Percentiles rank a stretch among this genome's conserved stretches.
These are phyloP conservation scores for Gracilariopsis chorda DNA, from an alignment of 23 red algal species.

Conservation along the genomic window DNA sequence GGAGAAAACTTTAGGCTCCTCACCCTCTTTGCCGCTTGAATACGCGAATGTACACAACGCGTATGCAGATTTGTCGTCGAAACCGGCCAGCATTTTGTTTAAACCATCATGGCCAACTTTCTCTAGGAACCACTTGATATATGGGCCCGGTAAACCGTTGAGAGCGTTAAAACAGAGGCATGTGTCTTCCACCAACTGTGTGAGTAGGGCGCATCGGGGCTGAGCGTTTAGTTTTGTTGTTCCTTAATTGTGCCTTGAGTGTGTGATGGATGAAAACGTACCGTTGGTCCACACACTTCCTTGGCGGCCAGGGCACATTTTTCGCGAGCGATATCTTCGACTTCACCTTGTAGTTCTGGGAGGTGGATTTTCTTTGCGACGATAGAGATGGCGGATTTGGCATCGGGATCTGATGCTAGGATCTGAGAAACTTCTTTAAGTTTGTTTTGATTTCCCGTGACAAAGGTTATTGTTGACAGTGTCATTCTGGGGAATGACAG, in stretches of 20 bases:
- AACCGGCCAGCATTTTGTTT: conserved; percentile 70
- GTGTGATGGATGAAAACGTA: conserved; percentile 7
- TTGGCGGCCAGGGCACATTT: conserved; percentile 73
- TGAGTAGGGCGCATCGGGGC: background rate
- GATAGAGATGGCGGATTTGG: conserved; percentile 15
- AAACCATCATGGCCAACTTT: conserved; percentile 82
- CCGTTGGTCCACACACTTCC: conserved; percentile 55
- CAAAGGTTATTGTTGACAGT: conserved; percentile 76
- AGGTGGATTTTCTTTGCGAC: conserved; percentile 72
- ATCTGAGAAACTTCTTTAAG: conserved; percentile 81
- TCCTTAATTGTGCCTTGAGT: background rate
- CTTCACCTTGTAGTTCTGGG: conserved; percentile 91
- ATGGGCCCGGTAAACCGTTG: conserved; percentile 89
- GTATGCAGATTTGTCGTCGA: conserved; percentile 83
- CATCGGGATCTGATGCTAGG: conserved; percentile 35
- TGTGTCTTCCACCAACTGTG: conserved; percentile 88
- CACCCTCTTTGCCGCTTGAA: conserved; percentile 28
- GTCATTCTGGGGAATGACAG: background rate
- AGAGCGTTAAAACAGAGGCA: conserved; percentile 84
- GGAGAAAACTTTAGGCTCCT: conserved; percentile 28
- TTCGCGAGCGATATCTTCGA: conserved; percentile 70
- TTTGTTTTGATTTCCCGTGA: conserved; percentile 94
- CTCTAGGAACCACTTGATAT: conserved; percentile 93
- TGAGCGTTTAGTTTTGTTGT: background rate
- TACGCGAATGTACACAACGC: conserved; percentile 92